Evolutionary conservation across 2,329 filamentous ascomycete species (phyloP), one percentile per base, ranked within the genome.

Genomic region (Neofusicoccum parvum): DNA sequence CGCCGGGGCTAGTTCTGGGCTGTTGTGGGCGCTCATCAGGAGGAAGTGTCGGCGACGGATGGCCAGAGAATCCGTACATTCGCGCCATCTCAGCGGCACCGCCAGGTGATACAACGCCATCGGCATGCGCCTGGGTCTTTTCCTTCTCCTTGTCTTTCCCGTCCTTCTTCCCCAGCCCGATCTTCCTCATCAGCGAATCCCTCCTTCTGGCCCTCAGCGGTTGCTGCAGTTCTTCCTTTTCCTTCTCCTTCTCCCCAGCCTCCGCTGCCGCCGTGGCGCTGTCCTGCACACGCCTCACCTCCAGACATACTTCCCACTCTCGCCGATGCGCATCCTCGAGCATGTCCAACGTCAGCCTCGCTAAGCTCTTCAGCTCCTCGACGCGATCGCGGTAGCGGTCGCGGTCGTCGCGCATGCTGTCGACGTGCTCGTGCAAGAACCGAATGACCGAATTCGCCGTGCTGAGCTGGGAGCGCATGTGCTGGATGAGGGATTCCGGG

Each of bases 361-460:
- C 48, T 23, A 62, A 15, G 34, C 34, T 56, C 48, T 66, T 66
- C 27, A 66, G 65, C 37, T 63, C 65, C 46, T 50, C 65, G 20
- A 63, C 53, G n/a, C 62, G 48, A 5, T 48, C 50, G 15, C 20
- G 41, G 39, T 62, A 60, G 9, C 37, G 37, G 20, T 59, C 54
- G 5, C 54, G 20, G 23, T 64, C 48, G 37, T 50, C 54, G 59
- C 66, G 66, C 45, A 56, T 51, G 17, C 39, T 34, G 41, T 68
- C 66, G 51, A 68, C 54, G 36, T 64, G 41, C 20, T 46, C 41
- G 45, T 66, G 64, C 45, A 68, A 39, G 32, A 62, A 39, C 15
- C 48, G 27, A 48, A 68, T 65, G 45, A 68, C 46, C 46, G 39
- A 39, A 12, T 49, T 60, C 9, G 66, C 66, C 12, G 60, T 46